phyloP scores from a whole-genome alignment of 2,329 filamentous ascomycete genomes.

The Fusarium buxicola region DNA sequence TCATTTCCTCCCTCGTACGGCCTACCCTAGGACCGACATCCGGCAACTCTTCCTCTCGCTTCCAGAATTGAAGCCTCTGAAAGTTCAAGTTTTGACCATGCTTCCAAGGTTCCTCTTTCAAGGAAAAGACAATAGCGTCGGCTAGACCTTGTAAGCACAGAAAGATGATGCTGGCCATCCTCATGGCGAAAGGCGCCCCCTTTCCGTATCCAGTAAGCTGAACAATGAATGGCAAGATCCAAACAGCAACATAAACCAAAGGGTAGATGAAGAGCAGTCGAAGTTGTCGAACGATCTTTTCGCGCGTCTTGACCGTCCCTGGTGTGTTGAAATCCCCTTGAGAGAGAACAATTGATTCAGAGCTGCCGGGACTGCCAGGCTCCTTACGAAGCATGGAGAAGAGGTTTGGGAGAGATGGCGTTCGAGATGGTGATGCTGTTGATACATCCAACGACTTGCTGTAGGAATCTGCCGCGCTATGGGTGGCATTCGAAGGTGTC shows the following conservation, averaged over 20 bases:
- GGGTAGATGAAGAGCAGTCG: constrained; percentile 82
- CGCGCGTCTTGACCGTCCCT: constrained; percentile 55
- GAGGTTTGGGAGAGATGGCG: constrained; percentile 43
- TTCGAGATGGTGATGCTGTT: constrained; percentile 13
- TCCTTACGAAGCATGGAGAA: constrained; percentile 39
- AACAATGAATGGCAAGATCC: constrained; percentile 76
- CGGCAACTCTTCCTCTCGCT: constrained; percentile 1
- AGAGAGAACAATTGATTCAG: constrained; percentile 25
- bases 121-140: constrained; percentile 75
- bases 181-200: constrained; percentile 66
- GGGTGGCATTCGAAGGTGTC: constrained; percentile 6
- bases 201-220: constrained; percentile 62
- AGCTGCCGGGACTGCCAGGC: constrained; percentile 32
- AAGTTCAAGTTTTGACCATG: constrained; percentile 31
- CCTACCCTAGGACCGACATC: constrained; percentile 49
- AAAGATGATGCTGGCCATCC: constrained; percentile 66
- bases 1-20: constrained; percentile 64
- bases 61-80: constrained; percentile 31
- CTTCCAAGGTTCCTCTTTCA: constrained; percentile 77
- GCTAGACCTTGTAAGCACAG: constrained; percentile 74
- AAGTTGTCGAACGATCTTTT: constrained; percentile 74
- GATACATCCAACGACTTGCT: constrained; percentile 19
- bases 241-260: constrained; percentile 76
- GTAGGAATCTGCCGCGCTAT: constrained; percentile 8
- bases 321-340: constrained; percentile 39